Conservation (phyloP, 2,329 filamentous ascomycete genomes). For the Pestalotiopsis sp. region DNA sequence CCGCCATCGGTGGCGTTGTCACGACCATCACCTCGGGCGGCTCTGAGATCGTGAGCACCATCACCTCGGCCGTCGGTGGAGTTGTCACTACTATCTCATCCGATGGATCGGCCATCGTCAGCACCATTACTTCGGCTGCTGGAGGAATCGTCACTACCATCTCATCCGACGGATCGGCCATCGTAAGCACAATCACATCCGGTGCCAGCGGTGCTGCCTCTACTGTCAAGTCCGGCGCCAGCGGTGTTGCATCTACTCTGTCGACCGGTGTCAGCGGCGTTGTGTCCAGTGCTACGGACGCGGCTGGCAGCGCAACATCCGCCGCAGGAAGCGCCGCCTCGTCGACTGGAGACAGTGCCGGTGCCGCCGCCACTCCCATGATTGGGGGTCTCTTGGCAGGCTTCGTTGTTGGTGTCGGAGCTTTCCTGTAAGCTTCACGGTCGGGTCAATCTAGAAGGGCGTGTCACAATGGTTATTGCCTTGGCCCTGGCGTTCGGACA, state of each 20-base stretch:
- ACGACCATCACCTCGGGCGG: slow-evolving; percentile 8
- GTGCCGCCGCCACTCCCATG: slow-evolving; percentile 1
- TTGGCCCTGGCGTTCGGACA: background rate
- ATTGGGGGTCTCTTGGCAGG: slow-evolving; percentile 8
- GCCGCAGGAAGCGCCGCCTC: background rate
- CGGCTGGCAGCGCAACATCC: background rate
- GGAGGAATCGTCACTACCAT: slow-evolving; percentile 1
- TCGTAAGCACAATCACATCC: slow-evolving; percentile 8
- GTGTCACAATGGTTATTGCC: background rate
- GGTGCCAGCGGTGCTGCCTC: slow-evolving; percentile 5
- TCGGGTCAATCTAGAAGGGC: background rate
- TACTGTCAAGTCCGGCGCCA: slow-evolving; percentile 7
- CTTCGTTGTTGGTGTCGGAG: slow-evolving; percentile 1
- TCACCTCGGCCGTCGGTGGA: slow-evolving; percentile 6
- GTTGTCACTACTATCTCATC: slow-evolving; percentile 7
- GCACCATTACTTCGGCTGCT: slow-evolving; percentile 8
- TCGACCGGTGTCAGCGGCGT: slow-evolving; percentile 2
- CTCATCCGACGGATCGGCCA: slow-evolving; percentile 3
- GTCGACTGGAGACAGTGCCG: background rate
- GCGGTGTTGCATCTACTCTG: slow-evolving; percentile 7
- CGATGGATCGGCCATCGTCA: background rate
- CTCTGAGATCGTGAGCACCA: background rate
- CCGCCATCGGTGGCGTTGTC: background rate
- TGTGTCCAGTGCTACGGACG: slow-evolving; percentile 10
- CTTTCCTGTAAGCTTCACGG: background rate